Conservation (phyloP, 305 asterid species). For the Ilex paraguariensis region DNA sequence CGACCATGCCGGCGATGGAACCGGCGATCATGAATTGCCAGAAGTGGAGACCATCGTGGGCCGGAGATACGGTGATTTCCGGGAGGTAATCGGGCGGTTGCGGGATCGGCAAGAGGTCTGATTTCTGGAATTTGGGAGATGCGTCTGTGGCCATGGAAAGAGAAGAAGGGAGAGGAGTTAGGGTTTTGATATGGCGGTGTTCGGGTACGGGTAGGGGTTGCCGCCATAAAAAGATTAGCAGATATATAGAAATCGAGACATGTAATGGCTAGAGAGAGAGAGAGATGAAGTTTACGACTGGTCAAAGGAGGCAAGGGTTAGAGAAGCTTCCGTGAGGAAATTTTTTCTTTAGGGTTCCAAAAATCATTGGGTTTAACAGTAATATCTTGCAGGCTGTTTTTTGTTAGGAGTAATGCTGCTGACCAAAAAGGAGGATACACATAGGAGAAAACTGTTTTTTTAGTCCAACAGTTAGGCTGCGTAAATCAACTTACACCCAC, state of each 20-base stretch:
- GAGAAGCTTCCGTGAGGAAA: background rate
- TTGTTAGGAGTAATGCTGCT: too few species aligned
- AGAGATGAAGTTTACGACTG: background rate
- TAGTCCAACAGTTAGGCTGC: too few species aligned
- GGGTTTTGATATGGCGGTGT: background rate
- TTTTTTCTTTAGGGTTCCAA: background rate
- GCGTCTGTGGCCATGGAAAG: slow-evolving; percentile 53
- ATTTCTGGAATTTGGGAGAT: slow-evolving; percentile 59
- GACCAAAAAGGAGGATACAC: too few species aligned
- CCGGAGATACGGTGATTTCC: slow-evolving; percentile 29
- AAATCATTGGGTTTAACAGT: too few species aligned
- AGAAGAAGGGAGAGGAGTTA: background rate
- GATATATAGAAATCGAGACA: background rate
- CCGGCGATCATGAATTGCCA: slow-evolving; percentile 96
- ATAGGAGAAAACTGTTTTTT: too few species aligned
- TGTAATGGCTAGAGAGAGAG: background rate
- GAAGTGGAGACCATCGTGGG: slow-evolving; percentile 81
- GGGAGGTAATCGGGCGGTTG: slow-evolving; percentile 47
- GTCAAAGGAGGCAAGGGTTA: background rate
- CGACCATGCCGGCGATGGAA: slow-evolving; percentile 85
- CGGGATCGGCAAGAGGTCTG: slow-evolving; percentile 51
- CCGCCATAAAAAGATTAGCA: background rate
- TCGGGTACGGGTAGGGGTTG: background rate
- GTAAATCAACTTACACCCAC: too few species aligned
- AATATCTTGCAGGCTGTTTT: too few species aligned